A percentile compares a stretch with the other conserved stretches of the same genome.
These are phyloP conservation scores for Corrigiola litoralis DNA, from an alignment of 179 eudicot genomes.

Conservation along the genomic window DNA sequence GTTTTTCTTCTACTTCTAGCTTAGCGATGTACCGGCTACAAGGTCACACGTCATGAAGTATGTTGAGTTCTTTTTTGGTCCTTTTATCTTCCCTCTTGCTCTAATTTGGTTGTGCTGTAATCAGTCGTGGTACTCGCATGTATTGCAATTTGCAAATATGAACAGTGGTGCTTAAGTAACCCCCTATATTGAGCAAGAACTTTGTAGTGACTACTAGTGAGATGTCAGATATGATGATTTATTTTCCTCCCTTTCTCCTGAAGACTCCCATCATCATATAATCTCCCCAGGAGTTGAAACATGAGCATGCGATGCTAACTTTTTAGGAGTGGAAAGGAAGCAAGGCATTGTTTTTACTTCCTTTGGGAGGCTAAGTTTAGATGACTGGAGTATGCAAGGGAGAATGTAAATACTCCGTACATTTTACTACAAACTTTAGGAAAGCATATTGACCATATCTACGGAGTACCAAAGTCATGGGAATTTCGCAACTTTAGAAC, in stretches of 20 bases:
- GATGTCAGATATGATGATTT: neutral
- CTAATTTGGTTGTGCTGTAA: neutral
- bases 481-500: conserved; percentile 1
- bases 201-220: neutral
- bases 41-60: neutral
- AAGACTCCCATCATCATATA: neutral
- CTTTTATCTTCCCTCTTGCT: neutral
- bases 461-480: neutral
- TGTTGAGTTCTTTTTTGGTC: neutral
- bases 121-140: neutral
- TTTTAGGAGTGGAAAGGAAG: conserved; percentile 22
- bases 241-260: neutral
- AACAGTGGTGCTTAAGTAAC: neutral
- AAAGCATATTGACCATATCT: conserved; percentile 17
- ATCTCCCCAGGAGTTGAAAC: neutral
- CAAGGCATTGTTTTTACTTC: conserved; percentile 24
- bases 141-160: neutral
- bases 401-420: conserved; percentile 1
- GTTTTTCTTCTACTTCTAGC: neutral
- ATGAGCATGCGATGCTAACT: neutral
- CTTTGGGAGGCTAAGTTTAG: neutral
- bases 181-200: neutral
- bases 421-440: conserved; percentile 22
- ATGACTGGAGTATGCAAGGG: neutral
- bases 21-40: neutral